Evolutionary conservation across 768 basidiomycete species (phyloP), one percentile per base, ranked within the genome.

Genomic region (Auricularia sp.): DNA sequence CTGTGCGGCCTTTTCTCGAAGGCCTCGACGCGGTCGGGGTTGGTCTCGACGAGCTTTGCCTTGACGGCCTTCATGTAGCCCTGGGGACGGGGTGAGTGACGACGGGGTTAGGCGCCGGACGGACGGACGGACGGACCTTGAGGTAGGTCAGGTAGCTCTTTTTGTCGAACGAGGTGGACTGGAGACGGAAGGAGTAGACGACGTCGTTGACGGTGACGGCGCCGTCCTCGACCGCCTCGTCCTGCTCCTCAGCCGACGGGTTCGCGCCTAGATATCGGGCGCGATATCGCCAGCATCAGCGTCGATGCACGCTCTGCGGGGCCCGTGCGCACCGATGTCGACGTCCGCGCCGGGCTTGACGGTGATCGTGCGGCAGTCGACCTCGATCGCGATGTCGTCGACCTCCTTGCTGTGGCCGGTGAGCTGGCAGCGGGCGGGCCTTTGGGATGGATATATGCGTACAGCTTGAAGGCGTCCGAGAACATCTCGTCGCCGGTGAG

Each of bases 21-120:
- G 0, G 74, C 82, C 1, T 77, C 74, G 35, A 94, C 87, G 6
- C 82, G 81, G 0, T 84, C 87, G 11, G 88, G 83, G 16, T 84
- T 76, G 2, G 64, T 73, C 70, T 82, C 73, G 47, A 72, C 47
- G 56, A 98, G 81, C 61, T 88, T 72, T 2, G 70, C 72, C 79
- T 97, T 94, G 75, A 98, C 78, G 12, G 82, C 77, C 78, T 98
- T 98, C 95, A 98, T 96, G 81, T 99, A 99, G 14, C 78, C 85
- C 91, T 94, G 66, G n/a, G 61, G n/a, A n/a, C 33, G 29, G 43
- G 21, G n/a, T 36, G 35, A 11, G 54, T 36, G 35, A 11, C 43
- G 21, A 42, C 44, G 1, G n/a, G 44, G 16, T n/a, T 64, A 44
- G 2, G 34, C 66, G 60, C 63, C 23, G 39, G 39, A 61, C 5